Evolutionary conservation across 2,329 filamentous ascomycete genomes (phyloP), one percentile per base, ranked within the genome.

Genomic region (Hypoxylon sp.): DNA sequence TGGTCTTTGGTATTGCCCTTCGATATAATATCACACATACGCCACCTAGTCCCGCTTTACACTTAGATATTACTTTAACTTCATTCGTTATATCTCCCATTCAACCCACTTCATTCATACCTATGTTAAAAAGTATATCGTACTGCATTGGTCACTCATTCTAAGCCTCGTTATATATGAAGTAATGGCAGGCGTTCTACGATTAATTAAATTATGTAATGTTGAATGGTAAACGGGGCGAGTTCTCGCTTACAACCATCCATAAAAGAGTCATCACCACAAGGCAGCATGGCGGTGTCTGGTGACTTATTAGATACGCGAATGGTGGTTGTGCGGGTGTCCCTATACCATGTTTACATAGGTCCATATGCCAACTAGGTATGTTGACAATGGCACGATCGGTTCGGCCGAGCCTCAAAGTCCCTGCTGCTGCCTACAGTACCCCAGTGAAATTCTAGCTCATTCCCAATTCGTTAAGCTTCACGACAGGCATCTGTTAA

Each of bases 351-450:
- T 1, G 17, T 22, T 44, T 19, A 26, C 5, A 22, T 22, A 19
- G n/a, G 39, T 11, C 39, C 17, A 11, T 19, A 9, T 17, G 39
- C 19, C 39, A 44, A 44, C 39, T 19, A 14, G 33, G n/a, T 17
- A 44, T 17, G 39, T 17, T 44, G 39, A 44, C 26, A 24, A 57
- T 33, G 54, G 29, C 31, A 48, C 26, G 44, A 37, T 48, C 17
- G 13, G 26, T 48, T 48, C 31, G 11, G 31, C 56, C 56, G 58
- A 53, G 54, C 59, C 64, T 63, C 58, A 57, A 51, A 50, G 13
- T 55, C 29, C 57, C 58, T 50, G 37, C 33, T 55, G 42, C 68
- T 70, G 62, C 68, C 68, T 68, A 31, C 47, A 5, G 42, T 67
- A 11, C 55, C 53, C 33, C 26, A 39, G 29, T 9, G 37, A 47